Evolutionary conservation across 129 eudicot genomes (phyloP), one percentile per base, ranked within the genome.

Genomic region (Artemisia argyi): DNA sequence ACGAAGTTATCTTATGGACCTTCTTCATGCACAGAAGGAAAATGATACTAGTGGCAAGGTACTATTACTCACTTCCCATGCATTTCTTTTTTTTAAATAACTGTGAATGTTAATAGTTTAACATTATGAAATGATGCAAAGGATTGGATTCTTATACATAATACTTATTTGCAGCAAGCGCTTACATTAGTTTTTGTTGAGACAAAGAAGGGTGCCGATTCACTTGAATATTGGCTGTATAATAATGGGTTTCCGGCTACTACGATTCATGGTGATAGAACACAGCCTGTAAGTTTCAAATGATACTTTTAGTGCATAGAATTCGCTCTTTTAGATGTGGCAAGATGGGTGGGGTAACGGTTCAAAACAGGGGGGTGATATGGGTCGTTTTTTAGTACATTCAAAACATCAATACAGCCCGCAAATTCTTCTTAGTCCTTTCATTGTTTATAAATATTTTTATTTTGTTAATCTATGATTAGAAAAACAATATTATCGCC

Each of bases 181-280:
- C 97, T 39, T 89, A 90, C 74, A 84, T 87, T 57, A 62, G 77
- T 73, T 28, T 90, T 90, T 69, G 94, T 90, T 68, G 96, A 90
- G 82, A 90, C 96, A 32, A 90, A 90, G 73, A 90, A 90, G 73
- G 96, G 96, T 22, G 96, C 96, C 32, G 96, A 90, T 68, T 74
- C 91, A 63, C 85, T 90, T 76, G 96, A 90, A 63, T 73, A 90
- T 60, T 87, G 90, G 91, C 75, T 90, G 68, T 79, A 63, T 61
- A 24, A 48, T 10, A 87, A 90, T 74, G 88, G 88, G 24, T 90
- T 90, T 65, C 78, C 78, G 20, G 78, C 78, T 51, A 74, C 78
- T 49, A 73, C 77, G n/a, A 73, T 73, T 51, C 77, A 73, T 17
- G 77, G 77, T 28, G 77, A 73, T 50, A 61, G 77, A 73, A 49